phyloP scores from a whole-genome alignment of 208 protist species.

The Leishmania braziliensis region DNA sequence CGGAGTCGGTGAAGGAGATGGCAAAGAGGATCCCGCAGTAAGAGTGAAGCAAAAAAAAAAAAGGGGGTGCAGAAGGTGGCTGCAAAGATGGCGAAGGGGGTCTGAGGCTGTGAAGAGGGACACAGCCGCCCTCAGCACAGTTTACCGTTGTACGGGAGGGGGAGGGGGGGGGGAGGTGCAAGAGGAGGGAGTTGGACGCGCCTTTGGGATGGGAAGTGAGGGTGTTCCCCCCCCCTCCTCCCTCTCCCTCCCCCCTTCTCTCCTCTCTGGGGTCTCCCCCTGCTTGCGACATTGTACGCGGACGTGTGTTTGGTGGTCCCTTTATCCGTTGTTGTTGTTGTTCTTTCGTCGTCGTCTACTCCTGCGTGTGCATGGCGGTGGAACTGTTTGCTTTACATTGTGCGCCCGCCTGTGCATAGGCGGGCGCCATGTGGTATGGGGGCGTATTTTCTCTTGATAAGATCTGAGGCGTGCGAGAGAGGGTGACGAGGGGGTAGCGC shows the following conservation, averaged over 20 bases:
- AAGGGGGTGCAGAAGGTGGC: neutral
- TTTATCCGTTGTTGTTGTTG: neutral
- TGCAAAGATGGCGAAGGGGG: neutral
- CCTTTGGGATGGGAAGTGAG: neutral
- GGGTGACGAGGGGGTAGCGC: neutral
- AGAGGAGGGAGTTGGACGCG: neutral
- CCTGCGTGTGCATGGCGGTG: neutral
- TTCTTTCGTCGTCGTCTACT: conserved; percentile 6
- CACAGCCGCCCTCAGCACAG: neutral
- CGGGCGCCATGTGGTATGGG: neutral
- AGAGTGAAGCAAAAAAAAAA: neutral
- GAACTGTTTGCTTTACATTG: too few relatives aligned
- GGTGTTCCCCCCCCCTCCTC: neutral
- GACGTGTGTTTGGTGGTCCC: conserved; percentile 12
- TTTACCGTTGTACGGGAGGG: neutral
- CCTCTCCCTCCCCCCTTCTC: neutral
- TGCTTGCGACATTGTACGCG: neutral
- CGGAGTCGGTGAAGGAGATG: conserved; percentile 47
- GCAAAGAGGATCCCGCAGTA: conserved; percentile 35
- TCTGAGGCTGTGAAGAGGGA: neutral
- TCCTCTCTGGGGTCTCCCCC: neutral
- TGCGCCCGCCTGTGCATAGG: too few relatives aligned
- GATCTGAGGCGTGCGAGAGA: neutral
- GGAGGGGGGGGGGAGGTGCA: neutral
- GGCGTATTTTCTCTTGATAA: neutral